Percentiles rank a stretch among this genome's conserved stretches.
These are phyloP conservation scores for Lenzites betulinus DNA, from an alignment of 768 basidiomycete genomes.

Conservation along the genomic window DNA sequence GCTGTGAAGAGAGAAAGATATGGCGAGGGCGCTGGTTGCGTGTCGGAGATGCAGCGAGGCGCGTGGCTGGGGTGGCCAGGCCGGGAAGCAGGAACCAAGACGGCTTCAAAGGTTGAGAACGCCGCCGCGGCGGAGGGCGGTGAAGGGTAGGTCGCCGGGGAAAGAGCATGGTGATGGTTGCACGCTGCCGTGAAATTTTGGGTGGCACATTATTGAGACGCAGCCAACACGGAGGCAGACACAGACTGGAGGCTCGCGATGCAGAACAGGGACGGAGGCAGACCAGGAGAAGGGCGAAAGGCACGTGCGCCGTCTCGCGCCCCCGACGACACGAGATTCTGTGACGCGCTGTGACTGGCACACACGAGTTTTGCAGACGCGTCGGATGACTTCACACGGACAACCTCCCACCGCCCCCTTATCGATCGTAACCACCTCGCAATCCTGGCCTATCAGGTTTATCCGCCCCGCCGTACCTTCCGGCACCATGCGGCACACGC, in stretches of 20 bases:
- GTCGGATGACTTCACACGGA: constrained; percentile 16
- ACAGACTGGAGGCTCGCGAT: neutral
- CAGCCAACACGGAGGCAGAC: too few species aligned
- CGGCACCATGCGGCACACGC: constrained; percentile 5
- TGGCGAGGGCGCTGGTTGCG: neutral
- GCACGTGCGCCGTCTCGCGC: too few species aligned
- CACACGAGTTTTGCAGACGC: constrained; percentile 8
- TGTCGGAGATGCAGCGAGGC: neutral
- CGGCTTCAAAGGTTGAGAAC: neutral
- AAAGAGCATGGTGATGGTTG: constrained; percentile 5
- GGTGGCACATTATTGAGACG: constrained; percentile 7
- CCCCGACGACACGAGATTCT: too few species aligned
- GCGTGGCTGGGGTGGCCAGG: neutral
- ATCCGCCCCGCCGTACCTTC: constrained; percentile 3
- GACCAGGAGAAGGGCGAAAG: too few species aligned
- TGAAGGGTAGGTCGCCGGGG: neutral
- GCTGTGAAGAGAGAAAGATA: neutral
- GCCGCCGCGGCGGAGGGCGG: constrained; percentile 6
- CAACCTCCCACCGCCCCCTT: constrained; percentile 1
- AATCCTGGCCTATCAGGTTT: constrained; percentile 12
- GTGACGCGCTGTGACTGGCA: neutral
- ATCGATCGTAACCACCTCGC: constrained; percentile 22
- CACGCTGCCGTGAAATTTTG: constrained; percentile 6
- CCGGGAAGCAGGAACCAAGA: neutral
- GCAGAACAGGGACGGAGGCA: neutral